Percentiles rank a stretch among this genome's conserved stretches.
Conservation (phyloP, 1,139 yeast species). For the Yamadazyma sp. region DNA sequence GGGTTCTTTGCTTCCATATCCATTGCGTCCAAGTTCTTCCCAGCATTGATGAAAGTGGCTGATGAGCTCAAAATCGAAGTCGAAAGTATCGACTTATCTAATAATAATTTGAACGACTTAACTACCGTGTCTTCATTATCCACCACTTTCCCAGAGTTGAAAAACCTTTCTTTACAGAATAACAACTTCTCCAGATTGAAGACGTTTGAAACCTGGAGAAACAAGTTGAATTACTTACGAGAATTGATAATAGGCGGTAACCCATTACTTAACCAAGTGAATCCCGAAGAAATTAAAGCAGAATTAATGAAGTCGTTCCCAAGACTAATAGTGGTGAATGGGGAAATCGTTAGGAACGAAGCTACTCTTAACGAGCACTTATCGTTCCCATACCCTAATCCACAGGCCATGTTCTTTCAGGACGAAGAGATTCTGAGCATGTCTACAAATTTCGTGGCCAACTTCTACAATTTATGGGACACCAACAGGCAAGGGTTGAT, state of each 20-base stretch:
- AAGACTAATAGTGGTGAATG: slow-evolving; percentile 73
- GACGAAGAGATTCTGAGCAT: slow-evolving; percentile 68
- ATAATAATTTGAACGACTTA: slow-evolving; percentile 66
- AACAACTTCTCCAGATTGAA: slow-evolving; percentile 62
- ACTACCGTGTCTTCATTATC: slow-evolving; percentile 64
- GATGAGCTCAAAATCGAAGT: slow-evolving; percentile 52
- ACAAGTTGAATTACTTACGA: slow-evolving; percentile 69
- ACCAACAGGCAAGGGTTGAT: slow-evolving; percentile 66
- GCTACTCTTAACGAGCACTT: slow-evolving; percentile 51
- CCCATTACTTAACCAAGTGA: slow-evolving; percentile 53
- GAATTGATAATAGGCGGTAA: slow-evolving; percentile 78
- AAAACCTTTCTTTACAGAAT: slow-evolving; percentile 76
- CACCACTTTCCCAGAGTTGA: slow-evolving; percentile 68
- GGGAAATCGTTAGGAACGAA: slow-evolving; percentile 75
- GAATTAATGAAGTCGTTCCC: slow-evolving; percentile 79
- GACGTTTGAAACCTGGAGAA: slow-evolving; percentile 72
- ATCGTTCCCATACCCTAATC: slow-evolving; percentile 53
- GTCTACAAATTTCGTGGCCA: slow-evolving; percentile 73
- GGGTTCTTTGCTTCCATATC: slow-evolving; percentile 68
- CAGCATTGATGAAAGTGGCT: slow-evolving; percentile 88
- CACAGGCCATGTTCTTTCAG: slow-evolving; percentile 67
- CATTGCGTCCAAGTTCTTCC: slow-evolving; percentile 75
- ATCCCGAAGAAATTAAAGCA: slow-evolving; percentile 44
- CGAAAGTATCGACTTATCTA: slow-evolving; percentile 74
- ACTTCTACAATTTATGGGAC: slow-evolving; percentile 82